Base-by-base conservation (phyloP, 495 filamentous ascomycete species). In the Massariosphaeria phaeospora region DNA sequence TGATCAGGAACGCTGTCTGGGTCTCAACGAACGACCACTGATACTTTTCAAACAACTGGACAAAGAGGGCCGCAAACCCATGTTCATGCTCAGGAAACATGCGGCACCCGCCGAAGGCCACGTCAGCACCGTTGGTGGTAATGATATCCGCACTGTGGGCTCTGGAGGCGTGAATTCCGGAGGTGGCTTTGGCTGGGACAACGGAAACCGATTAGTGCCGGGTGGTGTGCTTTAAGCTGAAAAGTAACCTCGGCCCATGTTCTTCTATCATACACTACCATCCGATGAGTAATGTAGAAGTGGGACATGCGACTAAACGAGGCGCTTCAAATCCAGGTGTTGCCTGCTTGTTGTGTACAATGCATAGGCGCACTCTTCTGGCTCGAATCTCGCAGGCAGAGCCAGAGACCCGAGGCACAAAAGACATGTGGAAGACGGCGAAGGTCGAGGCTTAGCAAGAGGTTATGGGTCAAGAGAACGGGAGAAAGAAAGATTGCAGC, bases 11-110 rank as follows among this genome's bases (percentile, higher is more conserved):
- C 82, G 93, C 20, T 98, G 93, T 69, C 72, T 98, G 17, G 89
- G 84, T 1, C 70, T 95, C 52, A 84, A 96, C 30, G 93, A 98
- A 72, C 88, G 91, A 63, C 93, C 93, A 20, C 76, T 98, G 35
- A 89, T 95, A 51, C 73, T 98, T 52, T 98, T 98, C 75, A 98
- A 98, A 73, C 91, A 96, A 63, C 74, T 97, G 38, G 90, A 96
- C 67, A 88, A 86, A 63, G 93, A 98, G 71, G 94, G 94, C 11
- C 84, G 89, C 69, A 98, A 98, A 66, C 93, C 93, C 27, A 97
- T 98, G 93, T 98, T 97, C 66, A 98, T 98, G 93, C 70, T 98
- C 34, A 74, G 93, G 42, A 88, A 87, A 69, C 77, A 76, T 57
- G 75, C 75, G 1, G 68, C 61, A 45, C 70, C 70, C 45, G 54